Evolutionary conservation across 2,329 filamentous ascomycete species (phyloP).

Genomic region (Aureobasidium lini): DNA sequence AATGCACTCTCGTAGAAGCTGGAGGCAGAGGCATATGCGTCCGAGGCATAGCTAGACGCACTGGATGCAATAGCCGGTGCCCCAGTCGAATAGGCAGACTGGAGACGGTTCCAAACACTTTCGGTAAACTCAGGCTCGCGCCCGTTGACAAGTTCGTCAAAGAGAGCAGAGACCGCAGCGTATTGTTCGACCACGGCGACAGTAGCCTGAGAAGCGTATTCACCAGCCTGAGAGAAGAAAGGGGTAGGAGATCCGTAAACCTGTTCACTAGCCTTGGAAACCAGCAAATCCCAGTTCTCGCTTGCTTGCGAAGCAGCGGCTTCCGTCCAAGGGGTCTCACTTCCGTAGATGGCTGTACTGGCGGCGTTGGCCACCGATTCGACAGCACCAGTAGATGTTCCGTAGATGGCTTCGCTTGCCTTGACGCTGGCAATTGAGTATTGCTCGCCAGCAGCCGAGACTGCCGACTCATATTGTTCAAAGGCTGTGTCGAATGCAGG

Average conservation of each 20-base stretch:
- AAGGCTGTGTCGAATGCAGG: constrained; percentile 24
- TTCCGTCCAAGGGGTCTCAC: constrained; percentile 45
- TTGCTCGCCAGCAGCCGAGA: constrained; percentile 32
- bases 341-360: constrained; percentile 38
- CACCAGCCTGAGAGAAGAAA: constrained; percentile 45
- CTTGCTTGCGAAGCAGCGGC: constrained; percentile 50
- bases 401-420: constrained; percentile 49
- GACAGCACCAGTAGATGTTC: constrained; percentile 43
- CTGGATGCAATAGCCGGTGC: constrained; percentile 46
- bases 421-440: constrained; percentile 33
- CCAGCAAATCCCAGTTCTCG: constrained; percentile 55
- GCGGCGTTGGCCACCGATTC: constrained; percentile 46
- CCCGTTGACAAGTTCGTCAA: constrained; percentile 68
- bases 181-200: constrained; percentile 58
- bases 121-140: constrained; percentile 77
- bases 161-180: constrained; percentile 59
- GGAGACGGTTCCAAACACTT: constrained; percentile 65
- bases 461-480: constrained; percentile 24
- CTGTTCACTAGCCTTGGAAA: constrained; percentile 59
- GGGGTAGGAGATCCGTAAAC: constrained; percentile 60
- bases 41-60: constrained; percentile 41
- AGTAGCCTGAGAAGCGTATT: constrained; percentile 56
- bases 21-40: constrained; percentile 43
- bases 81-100: constrained; percentile 64
- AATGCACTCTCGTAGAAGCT: constrained; percentile 36